Percentiles rank a stretch among this genome's conserved stretches.
phyloP scores from a whole-genome alignment of 805 yeast genomes.

The Starmerella floris region DNA sequence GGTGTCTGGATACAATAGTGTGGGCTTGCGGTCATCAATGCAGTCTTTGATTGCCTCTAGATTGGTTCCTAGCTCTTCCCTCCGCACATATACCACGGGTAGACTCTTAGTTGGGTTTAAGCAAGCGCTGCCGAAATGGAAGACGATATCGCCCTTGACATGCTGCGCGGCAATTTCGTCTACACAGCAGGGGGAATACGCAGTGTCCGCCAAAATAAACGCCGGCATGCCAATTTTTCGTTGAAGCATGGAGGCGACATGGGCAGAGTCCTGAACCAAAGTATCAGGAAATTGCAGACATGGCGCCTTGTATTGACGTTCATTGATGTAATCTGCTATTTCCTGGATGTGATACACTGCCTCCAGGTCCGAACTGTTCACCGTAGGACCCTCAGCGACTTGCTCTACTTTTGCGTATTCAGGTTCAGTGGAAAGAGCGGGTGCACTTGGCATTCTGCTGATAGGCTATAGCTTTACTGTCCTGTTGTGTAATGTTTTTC shows the following conservation, averaged over 20 bases:
- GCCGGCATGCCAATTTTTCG: slow-evolving; percentile 27
- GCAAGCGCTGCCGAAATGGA: slow-evolving; percentile 94
- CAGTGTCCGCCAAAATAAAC: slow-evolving; percentile 89
- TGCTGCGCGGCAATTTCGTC: slow-evolving; percentile 97
- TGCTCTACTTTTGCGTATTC: slow-evolving; percentile 40
- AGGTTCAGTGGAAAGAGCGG: slow-evolving; percentile 62
- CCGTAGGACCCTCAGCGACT: slow-evolving; percentile 1
- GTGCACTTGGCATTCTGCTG: slow-evolving; percentile 35
- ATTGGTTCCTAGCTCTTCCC: slow-evolving; percentile 36
- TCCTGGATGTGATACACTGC: slow-evolving; percentile 45
- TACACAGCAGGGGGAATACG: slow-evolving; percentile 88
- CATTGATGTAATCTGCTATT: slow-evolving; percentile 32
- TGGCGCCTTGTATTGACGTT: slow-evolving; percentile 36
- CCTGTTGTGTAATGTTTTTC: no score
- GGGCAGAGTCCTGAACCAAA: slow-evolving; percentile 63
- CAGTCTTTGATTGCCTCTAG: slow-evolving; percentile 25
- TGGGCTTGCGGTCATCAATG: not conserved
- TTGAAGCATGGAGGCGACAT: slow-evolving; percentile 36
- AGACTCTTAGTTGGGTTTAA: slow-evolving; percentile 60
- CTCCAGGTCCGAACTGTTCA: slow-evolving; percentile 28
- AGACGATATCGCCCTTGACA: slow-evolving; percentile 67
- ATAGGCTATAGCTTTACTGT: no score
- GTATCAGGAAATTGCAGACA: slow-evolving; percentile 87
- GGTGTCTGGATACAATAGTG: slow-evolving; percentile 56
- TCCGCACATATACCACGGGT: slow-evolving; percentile 70